These are phyloP conservation scores for Phlyctochytrium planicorne DNA, from an alignment of 192 early-diverging fungal species.

Conservation along the genomic window DNA sequence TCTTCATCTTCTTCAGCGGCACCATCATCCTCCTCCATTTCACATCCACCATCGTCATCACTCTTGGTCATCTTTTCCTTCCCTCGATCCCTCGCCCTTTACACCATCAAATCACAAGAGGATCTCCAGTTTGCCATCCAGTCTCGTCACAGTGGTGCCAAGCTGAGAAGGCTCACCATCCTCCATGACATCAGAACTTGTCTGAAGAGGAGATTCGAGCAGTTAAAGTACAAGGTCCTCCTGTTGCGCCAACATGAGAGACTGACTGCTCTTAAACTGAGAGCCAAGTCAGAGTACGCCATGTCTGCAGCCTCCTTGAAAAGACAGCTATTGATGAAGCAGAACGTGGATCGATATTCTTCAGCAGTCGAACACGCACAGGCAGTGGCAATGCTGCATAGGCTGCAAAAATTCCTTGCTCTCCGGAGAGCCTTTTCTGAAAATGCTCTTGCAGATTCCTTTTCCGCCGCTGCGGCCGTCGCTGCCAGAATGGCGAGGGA, in stretches of 20 bases:
- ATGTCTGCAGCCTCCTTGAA: slow-evolving; percentile 41
- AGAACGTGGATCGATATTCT: slow-evolving; percentile 31
- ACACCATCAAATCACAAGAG: background rate
- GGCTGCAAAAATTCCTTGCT: slow-evolving; percentile 38
- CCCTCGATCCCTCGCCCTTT: background rate
- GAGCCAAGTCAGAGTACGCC: slow-evolving; percentile 41
- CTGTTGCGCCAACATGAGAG: slow-evolving; percentile 39
- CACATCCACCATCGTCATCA: background rate
- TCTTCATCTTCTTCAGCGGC: background rate
- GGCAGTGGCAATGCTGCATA: slow-evolving; percentile 38
- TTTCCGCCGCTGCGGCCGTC: too few species aligned
- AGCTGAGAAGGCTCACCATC: slow-evolving; percentile 3
- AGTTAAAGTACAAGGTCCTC: slow-evolving; percentile 33
- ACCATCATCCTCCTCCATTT: background rate
- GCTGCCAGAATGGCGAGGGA: too few species aligned
- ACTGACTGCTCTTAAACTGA: slow-evolving; percentile 29
- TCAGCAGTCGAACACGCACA: slow-evolving; percentile 39
- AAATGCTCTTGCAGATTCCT: slow-evolving; percentile 25
- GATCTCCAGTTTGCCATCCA: background rate
- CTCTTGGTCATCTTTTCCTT: slow-evolving; percentile 2
- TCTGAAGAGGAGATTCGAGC: slow-evolving; percentile 28
- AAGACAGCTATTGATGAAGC: slow-evolving; percentile 33
- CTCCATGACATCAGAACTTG: slow-evolving; percentile 30
- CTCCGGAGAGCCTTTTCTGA: slow-evolving; percentile 42
- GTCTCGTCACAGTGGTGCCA: slow-evolving; percentile 9